phyloP scores from a whole-genome alignment of 352 stramenopile species.

The Aphanomyces invadans region DNA sequence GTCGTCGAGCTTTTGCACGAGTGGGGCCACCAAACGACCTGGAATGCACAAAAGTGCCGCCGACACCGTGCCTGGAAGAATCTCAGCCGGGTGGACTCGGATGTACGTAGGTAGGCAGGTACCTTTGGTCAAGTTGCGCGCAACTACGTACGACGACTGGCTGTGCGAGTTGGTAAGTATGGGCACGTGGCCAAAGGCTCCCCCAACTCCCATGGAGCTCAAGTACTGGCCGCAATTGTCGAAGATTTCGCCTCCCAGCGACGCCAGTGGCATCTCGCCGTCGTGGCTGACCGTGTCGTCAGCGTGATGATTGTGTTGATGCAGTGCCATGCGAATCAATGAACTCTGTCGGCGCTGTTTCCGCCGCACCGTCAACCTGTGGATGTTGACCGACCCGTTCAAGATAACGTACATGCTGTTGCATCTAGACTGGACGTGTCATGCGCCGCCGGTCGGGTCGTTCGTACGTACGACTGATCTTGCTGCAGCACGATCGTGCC shows the following conservation, averaged over 20 bases:
- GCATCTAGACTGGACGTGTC: conserved; percentile 6
- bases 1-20: conserved; percentile 3
- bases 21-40: background rate
- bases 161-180: conserved; percentile 13
- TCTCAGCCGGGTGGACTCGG: too few relatives aligned
- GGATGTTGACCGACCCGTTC: conserved; percentile 5
- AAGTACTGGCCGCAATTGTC: conserved; percentile 14
- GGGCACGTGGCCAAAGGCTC: conserved; percentile 13
- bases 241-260: background rate
- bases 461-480: conserved; percentile 10
- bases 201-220: background rate
- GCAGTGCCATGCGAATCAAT: background rate
- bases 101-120: too few relatives aligned
- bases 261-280: background rate
- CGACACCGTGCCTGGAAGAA: background rate
- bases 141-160: conserved; percentile 21
- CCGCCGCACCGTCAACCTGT: background rate
- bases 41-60: background rate
- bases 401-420: conserved; percentile 14
- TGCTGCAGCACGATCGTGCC: conserved; percentile 17
- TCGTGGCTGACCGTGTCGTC: background rate
- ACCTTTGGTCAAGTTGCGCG: conserved; percentile 18
- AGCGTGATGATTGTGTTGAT: background rate
- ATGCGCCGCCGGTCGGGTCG: background rate
- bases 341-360: conserved; percentile 2